A percentile compares a stretch with the other conserved stretches of the same genome.
Evolutionary conservation across 169 alveolate species (phyloP).

Genomic region (Neospora caninum): DNA sequence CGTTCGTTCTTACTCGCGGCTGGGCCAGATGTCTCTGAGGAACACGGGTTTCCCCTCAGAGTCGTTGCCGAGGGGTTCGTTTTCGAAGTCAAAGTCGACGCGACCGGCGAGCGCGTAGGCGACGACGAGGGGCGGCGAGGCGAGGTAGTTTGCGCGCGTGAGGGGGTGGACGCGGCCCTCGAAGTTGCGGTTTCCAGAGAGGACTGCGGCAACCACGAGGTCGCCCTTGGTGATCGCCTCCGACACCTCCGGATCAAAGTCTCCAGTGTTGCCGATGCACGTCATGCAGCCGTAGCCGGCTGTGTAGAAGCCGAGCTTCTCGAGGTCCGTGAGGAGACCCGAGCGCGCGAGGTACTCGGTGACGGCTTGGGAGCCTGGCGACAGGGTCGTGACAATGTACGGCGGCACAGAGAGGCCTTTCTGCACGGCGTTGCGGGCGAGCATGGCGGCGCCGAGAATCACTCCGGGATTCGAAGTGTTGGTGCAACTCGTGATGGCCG

Average conservation of each 20-base stretch:
- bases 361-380: slow-evolving; percentile 89
- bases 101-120: slow-evolving; percentile 96
- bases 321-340: slow-evolving; percentile 52
- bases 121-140: slow-evolving; percentile 96
- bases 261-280: slow-evolving; percentile 97
- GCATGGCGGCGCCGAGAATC: slow-evolving; percentile 96
- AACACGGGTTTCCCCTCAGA: slow-evolving; percentile 77
- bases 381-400: slow-evolving; percentile 93
- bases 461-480: slow-evolving; percentile 96
- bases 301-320: slow-evolving; percentile 89
- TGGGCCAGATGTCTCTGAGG: slow-evolving; percentile 94
- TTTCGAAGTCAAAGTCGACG: slow-evolving; percentile 91
- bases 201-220: slow-evolving; percentile 93
- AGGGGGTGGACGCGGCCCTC: slow-evolving; percentile 97
- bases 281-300: slow-evolving; percentile 99
- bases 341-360: slow-evolving; percentile 41
- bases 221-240: slow-evolving; percentile 89
- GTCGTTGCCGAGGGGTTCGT: slow-evolving; percentile 88
- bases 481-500: slow-evolving; percentile 97
- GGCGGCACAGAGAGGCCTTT: slow-evolving; percentile 77
- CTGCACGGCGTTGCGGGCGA: slow-evolving; percentile 91
- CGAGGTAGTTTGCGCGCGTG: slow-evolving; percentile 95
- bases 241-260: slow-evolving; percentile 91
- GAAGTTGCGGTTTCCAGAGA: slow-evolving; percentile 96
- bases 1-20: slow-evolving; percentile 82